Percentiles rank a stretch among this genome's conserved stretches.
phyloP scores from a whole-genome alignment of 106 monocot species.

The Dendrobium nobile region DNA sequence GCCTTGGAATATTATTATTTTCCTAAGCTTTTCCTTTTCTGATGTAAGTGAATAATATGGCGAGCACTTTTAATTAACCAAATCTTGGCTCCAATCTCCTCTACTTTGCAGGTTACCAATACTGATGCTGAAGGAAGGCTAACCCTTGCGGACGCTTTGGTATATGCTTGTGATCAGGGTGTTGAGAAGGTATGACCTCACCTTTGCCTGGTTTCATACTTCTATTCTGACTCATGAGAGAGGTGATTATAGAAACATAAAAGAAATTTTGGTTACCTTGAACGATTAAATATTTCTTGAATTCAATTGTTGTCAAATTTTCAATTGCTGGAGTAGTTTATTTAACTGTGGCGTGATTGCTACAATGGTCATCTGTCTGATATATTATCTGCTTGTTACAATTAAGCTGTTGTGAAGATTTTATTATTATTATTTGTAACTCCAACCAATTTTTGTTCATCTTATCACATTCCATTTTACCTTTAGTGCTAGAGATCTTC shows the following conservation, averaged over 20 bases:
- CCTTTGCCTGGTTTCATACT: not conserved
- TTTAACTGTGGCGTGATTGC: not conserved
- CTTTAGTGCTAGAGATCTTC: too few species aligned
- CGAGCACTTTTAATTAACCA: not conserved
- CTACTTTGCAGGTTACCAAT: slow-evolving; percentile 62
- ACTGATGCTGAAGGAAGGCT: slow-evolving; percentile 88
- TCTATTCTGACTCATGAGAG: not conserved
- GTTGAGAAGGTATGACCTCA: slow-evolving; percentile 58
- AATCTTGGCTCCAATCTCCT: not conserved
- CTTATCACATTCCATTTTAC: not conserved
- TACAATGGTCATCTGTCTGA: too few species aligned
- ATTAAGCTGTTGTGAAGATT: not conserved
- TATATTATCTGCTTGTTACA: not conserved
- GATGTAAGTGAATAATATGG: not conserved
- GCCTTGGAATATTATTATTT: not conserved
- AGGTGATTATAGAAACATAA: not conserved
- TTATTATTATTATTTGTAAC: not conserved
- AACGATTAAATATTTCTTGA: not conserved
- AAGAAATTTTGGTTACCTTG: not conserved
- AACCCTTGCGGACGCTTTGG: slow-evolving; percentile 81
- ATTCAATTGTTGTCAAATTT: not conserved
- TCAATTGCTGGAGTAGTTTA: not conserved
- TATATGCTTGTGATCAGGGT: slow-evolving; percentile 81
- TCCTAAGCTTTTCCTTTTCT: not conserved
- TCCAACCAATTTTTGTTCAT: not conserved